Conservation (phyloP, 768 basidiomycete species). For the Psilocybe subaeruginosa region DNA sequence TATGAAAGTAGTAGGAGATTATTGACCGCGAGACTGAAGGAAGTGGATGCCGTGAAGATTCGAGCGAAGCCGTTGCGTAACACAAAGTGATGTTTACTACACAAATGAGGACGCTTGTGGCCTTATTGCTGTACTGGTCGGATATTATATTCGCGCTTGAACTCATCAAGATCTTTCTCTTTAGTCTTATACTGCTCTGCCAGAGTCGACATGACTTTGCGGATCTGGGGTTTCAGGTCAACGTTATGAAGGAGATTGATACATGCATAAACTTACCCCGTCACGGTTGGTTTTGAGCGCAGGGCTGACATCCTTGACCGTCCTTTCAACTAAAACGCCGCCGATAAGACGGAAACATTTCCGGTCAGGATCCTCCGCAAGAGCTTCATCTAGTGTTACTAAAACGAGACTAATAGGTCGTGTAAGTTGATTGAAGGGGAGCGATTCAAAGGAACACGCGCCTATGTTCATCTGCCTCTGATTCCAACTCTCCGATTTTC, state of each 20-base stretch:
- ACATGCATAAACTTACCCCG: slow-evolving; percentile 57
- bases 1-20: too few species aligned
- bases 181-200: slow-evolving; percentile 88
- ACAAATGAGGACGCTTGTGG: background rate
- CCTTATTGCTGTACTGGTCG: slow-evolving; percentile 48
- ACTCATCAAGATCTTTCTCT: slow-evolving; percentile 80
- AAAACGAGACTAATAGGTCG: slow-evolving; percentile 72
- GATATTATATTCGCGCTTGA: slow-evolving; percentile 79
- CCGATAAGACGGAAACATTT: slow-evolving; percentile 98
- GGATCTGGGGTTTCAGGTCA: slow-evolving; percentile 57
- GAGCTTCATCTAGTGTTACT: slow-evolving; percentile 80
- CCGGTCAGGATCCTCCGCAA: slow-evolving; percentile 83
- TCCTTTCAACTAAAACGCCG: slow-evolving; percentile 93
- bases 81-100: too few species aligned
- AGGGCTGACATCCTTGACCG: slow-evolving; percentile 93
- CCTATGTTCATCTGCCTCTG: slow-evolving; percentile 95
- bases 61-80: too few species aligned
- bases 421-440: slow-evolving; percentile 1
- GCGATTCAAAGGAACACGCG: slow-evolving; percentile 38
- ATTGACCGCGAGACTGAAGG: too few species aligned
- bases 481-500: slow-evolving; percentile 96
- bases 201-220: slow-evolving; percentile 75
- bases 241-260: slow-evolving; percentile 16
- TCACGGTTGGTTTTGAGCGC: slow-evolving; percentile 87
- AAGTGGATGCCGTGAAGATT: too few species aligned